These are phyloP conservation scores for Rhododendron williamsianum DNA, from an alignment of 148 eudicot species.

Conservation along the genomic window DNA sequence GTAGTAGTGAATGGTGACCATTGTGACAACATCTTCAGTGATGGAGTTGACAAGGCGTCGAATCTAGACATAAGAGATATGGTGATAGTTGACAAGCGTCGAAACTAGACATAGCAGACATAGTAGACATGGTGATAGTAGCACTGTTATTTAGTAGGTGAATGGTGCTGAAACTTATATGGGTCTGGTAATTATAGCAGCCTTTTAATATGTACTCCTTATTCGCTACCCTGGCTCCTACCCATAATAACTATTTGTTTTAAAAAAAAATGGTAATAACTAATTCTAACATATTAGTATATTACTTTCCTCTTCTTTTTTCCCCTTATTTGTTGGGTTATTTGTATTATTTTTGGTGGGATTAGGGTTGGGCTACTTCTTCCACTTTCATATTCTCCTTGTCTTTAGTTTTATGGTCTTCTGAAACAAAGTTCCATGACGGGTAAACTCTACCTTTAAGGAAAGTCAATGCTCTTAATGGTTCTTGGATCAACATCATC, in stretches of 20 bases:
- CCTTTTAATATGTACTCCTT: neutral
- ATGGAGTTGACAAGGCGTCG: neutral
- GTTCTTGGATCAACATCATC: neutral
- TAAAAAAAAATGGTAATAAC: neutral
- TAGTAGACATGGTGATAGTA: neutral
- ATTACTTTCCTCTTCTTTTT: neutral
- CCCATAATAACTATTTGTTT: neutral
- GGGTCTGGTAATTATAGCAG: neutral
- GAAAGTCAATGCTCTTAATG: neutral
- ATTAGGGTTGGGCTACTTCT: neutral
- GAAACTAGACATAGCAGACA: neutral
- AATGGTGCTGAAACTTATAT: neutral
- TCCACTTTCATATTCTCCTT: neutral
- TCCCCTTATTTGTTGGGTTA: neutral
- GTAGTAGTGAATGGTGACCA: neutral
- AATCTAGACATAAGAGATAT: neutral
- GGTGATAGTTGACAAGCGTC: neutral
- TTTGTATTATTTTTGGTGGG: neutral
- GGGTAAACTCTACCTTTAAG: neutral
- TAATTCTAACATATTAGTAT: neutral
- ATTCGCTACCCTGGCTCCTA: neutral
- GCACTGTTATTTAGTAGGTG: neutral
- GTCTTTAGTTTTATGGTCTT: neutral
- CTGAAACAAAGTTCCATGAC: neutral
- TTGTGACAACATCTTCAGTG: neutral